Base-by-base conservation (phyloP, 352 stramenopile species). In the Globisporangium nagaii region DNA sequence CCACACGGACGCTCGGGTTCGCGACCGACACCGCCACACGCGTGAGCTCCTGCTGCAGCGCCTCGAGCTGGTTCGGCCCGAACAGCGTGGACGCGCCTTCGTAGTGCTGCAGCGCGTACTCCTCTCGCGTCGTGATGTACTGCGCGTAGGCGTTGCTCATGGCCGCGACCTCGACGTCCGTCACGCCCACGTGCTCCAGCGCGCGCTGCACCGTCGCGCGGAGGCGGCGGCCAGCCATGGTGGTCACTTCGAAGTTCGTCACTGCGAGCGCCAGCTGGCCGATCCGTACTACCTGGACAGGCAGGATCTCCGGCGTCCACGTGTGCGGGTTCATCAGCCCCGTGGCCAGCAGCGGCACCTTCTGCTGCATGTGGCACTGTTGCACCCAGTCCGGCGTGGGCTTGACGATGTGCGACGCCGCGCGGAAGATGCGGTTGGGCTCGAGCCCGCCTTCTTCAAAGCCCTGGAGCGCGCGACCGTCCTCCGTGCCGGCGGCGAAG, bases 51-150 rank as follows among this genome's bases (percentile, higher is more conserved):
- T 88, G 73, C 40, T 81, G 70, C n/a, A 87, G 49, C 2, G 70
- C 79, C 13, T 48, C 62, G 6, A 90, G 49, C 46, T 86, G 75
- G 25, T 89, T 87, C 1, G 75, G 77, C 10, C 78, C 79, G 31
- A 89, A 89, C 13, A 86, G 63, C 12, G 79, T 90, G 7, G 75
- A 90, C 27, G 79, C 73, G 17, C 79, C 79, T 60, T 90, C 79
- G 53, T 90, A 90, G 53, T 87, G 53, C 62, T 90, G 79, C 8
- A 58, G 63, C 1, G 63, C 24, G 53, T 89, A 90, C 45, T 90
- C 79, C 27, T 87, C 78, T 5, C 54, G 59, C 0, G 79, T 89
- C 27, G 78, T 83, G 43, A 86, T 57, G 53, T 90, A 90, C 30
- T 70, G 62, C n/a, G 71, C 66, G 53, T 90, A 89, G 0, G 54